Percentiles rank a stretch among this genome's conserved stretches.
phyloP scores from a whole-genome alignment of 2,329 filamentous ascomycete species.

The Fusarium sacchari region DNA sequence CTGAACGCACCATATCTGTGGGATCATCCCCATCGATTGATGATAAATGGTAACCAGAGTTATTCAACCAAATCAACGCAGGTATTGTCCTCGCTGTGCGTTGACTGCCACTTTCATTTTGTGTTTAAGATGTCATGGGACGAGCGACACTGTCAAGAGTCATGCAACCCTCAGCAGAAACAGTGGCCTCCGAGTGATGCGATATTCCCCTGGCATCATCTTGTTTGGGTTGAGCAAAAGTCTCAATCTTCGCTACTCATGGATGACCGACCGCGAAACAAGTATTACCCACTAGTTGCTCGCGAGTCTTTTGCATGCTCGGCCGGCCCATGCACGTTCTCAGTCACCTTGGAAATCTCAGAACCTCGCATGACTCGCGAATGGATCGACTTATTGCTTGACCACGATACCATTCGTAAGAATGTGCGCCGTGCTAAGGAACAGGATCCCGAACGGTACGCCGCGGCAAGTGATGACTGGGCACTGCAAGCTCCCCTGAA shows the following conservation, averaged over 20 bases:
- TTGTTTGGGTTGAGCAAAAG: conserved; percentile 50
- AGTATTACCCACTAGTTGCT: conserved; percentile 53
- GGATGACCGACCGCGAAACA: conserved; percentile 37
- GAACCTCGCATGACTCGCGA: conserved; percentile 57
- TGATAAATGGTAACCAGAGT: conserved; percentile 54
- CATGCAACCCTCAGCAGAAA: conserved; percentile 48
- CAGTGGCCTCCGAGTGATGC: conserved; percentile 50
- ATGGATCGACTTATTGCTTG: conserved; percentile 57
- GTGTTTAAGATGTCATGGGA: conserved; percentile 52
- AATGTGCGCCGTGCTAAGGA: conserved; percentile 53
- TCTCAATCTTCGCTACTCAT: conserved; percentile 30
- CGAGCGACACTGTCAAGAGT: conserved; percentile 36
- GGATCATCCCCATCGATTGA: conserved; percentile 51
- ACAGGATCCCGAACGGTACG: conserved; percentile 61
- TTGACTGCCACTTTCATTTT: conserved; percentile 56
- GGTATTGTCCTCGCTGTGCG: conserved; percentile 51
- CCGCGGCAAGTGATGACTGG: conserved; percentile 54
- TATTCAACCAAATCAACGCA: conserved; percentile 41
- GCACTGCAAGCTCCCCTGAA: conserved; percentile 55
- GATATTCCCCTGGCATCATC: conserved; percentile 53
- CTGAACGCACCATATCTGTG: conserved; percentile 47
- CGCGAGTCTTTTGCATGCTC: conserved; percentile 56
- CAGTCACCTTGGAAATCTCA: conserved; percentile 59
- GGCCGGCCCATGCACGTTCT: conserved; percentile 53
- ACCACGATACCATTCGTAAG: conserved; percentile 55